Evolutionary conservation across 805 yeast species (phyloP), one percentile per base, ranked within the genome.

Genomic region (Candida insectorum): DNA sequence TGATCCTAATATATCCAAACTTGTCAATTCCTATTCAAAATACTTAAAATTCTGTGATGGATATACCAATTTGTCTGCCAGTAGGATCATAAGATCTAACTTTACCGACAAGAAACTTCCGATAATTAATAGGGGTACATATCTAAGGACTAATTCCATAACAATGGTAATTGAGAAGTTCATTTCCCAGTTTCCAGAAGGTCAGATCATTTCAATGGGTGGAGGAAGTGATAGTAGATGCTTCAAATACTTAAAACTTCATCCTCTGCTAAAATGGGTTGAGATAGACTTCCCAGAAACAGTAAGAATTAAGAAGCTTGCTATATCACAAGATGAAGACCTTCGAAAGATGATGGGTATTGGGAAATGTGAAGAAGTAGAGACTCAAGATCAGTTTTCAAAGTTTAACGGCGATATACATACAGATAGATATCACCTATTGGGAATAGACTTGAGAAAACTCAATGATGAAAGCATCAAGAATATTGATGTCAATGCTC

Each of bases 221-320:
- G 81, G 89, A 2, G 94, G 94, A 4, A 80, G 85, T 11, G 94
- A 85, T 47, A 81, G 93, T 0, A 52, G 91, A 33, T 69, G 73
- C 11, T 82, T 84, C 50, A 54, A 64, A 7, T 40, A 77, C 11
- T 52, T 83, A 25, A 49, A 59, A 5, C 11, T 11, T 20, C 28
- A 53, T 4, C 33, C 58, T 29, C 23, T 39, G 7, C 41, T 80
- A 21, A 48, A 45, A 2, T 77, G 78, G 45, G 65, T 71, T 39
- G 94, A 84, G 49, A 49, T 81, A 15, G 94, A 84, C 54, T 82
- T 83, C 48, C 71, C 71, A 7, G 73, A 60, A 25, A 70, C 80
- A 11, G 67, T 70, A 5, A 58, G 56, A 37, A 55, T 74, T 24
- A 84, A 84, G 52, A 66, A 72, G 33, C 46, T 60, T 28, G 67